phyloP scores from a whole-genome alignment of 495 filamentous ascomycete species.

The Evernia prunastri region DNA sequence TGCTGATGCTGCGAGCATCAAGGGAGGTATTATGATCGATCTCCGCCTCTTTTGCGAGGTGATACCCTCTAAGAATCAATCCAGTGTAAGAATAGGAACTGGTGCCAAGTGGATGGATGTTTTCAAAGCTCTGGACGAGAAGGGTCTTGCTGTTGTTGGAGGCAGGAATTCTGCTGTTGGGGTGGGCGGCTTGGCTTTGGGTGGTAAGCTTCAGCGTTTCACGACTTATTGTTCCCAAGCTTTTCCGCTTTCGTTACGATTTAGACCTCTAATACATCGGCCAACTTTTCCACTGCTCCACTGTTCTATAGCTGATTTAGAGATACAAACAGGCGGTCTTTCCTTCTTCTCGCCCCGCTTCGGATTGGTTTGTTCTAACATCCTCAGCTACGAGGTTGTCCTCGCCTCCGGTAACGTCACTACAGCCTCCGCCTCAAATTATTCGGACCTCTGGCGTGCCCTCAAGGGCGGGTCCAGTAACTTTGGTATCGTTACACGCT shows the following conservation, averaged over 20 bases:
- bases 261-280: too few species aligned
- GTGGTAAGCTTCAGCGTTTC: conserved; percentile 27
- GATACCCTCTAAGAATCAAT: conserved; percentile 24
- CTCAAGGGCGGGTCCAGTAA: conserved; percentile 49
- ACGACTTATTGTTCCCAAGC: too few species aligned
- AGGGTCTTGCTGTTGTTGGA: conserved; percentile 33
- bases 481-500: conserved; percentile 44
- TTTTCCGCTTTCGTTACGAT: too few species aligned
- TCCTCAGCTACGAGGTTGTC: conserved; percentile 31
- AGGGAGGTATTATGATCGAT: conserved; percentile 32
- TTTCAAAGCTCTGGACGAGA: conserved; percentile 33
- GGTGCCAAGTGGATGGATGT: conserved; percentile 40
- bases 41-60: conserved; percentile 28
- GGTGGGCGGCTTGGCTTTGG: conserved; percentile 36
- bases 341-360: conserved; percentile 32
- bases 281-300: conserved; percentile 13
- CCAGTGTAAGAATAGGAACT: conserved; percentile 31
- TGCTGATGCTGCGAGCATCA: conserved; percentile 29
- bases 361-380: conserved; percentile 34
- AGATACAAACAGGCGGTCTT: conserved; percentile 29
- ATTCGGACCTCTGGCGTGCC: conserved; percentile 44
- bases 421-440: conserved; percentile 22
- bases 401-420: conserved; percentile 28
- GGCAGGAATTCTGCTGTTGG: conserved; percentile 34
- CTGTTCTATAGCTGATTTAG: conserved; percentile 13